phyloP scores from a whole-genome alignment of 164 flowering plant species.

The Vitis amurensis region DNA sequence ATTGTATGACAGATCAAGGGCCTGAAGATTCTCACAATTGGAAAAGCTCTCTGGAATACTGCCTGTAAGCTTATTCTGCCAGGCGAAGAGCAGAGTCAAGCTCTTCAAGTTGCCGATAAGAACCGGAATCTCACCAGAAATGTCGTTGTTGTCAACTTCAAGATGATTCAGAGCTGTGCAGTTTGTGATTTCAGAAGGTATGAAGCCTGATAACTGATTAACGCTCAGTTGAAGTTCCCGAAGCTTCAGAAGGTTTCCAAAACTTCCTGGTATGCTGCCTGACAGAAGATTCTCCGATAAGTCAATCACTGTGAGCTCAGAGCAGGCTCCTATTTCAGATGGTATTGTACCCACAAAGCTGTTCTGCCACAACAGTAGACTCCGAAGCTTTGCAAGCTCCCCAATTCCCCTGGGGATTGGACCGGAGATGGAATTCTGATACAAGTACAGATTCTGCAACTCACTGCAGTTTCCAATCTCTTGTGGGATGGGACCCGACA shows the following conservation, averaged over 20 bases:
- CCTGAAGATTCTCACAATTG: constrained; percentile 68
- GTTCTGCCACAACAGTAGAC: constrained; percentile 82
- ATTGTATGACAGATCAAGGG: constrained; percentile 88
- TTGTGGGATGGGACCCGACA: constrained; percentile 84
- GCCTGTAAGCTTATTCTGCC: constrained; percentile 83
- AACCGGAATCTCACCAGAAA: constrained; percentile 78
- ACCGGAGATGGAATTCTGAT: constrained; percentile 85
- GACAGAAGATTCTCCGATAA: constrained; percentile 71
- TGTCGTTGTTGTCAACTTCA: constrained; percentile 78
- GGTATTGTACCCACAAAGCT: constrained; percentile 86
- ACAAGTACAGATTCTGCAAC: constrained; percentile 72
- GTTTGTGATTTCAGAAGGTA: constrained; percentile 63
- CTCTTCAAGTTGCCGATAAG: constrained; percentile 56
- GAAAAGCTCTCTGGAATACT: constrained; percentile 67
- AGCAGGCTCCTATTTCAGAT: constrained; percentile 70
- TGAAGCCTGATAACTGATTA: constrained; percentile 72
- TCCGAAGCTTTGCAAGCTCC: constrained; percentile 62
- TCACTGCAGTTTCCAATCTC: constrained; percentile 85
- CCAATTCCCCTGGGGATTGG: constrained; percentile 70
- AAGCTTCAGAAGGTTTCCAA: constrained; percentile 57
- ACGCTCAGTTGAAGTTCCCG: constrained; percentile 77
- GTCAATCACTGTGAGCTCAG: constrained; percentile 58
- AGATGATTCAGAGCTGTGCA: constrained; percentile 64
- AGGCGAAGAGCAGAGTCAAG: constrained; percentile 75
- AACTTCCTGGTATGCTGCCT: constrained; percentile 69